These are phyloP conservation scores for Geosmithia putterillii DNA, from an alignment of 2,329 filamentous ascomycete species.

Conservation along the genomic window DNA sequence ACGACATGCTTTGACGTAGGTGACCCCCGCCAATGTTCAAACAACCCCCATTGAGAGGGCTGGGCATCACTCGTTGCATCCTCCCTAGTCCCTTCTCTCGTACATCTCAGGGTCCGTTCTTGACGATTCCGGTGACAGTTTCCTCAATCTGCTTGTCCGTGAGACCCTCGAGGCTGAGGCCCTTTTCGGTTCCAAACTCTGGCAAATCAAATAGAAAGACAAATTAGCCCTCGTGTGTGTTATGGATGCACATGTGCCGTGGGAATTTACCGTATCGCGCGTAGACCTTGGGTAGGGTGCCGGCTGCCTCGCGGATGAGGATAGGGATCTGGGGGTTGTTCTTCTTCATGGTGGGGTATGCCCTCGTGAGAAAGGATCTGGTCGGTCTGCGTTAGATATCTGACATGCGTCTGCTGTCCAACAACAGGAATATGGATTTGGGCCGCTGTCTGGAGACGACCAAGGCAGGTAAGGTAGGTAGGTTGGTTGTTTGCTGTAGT, in stretches of 20 bases:
- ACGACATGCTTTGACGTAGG: no score
- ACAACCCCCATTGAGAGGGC: no score
- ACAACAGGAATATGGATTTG: no score
- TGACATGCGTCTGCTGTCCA: no score
- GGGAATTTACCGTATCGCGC: constrained; percentile 67
- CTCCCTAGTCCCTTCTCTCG: background rate
- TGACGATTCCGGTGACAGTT: constrained; percentile 40
- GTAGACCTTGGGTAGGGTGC: constrained; percentile 75
- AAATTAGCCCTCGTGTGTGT: no score
- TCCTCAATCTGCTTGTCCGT: constrained; percentile 51
- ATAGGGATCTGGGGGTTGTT: constrained; percentile 92
- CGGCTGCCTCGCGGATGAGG: constrained; percentile 82
- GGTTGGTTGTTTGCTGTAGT: no score
- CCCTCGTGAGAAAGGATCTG: constrained; percentile 67
- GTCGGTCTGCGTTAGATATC: no score
- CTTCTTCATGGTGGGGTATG: constrained; percentile 99
- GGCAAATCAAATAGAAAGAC: background rate
- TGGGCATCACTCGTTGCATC: no score
- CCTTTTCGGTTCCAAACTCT: constrained; percentile 47
- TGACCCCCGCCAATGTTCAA: no score
- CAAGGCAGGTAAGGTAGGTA: no score
- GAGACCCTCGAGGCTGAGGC: constrained; percentile 44
- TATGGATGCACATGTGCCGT: background rate
- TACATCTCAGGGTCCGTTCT: constrained; percentile 13
- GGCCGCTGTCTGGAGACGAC: no score